phyloP scores from a whole-genome alignment of 1,139 yeast genomes.

The Debaryomycetaceae sp. region DNA sequence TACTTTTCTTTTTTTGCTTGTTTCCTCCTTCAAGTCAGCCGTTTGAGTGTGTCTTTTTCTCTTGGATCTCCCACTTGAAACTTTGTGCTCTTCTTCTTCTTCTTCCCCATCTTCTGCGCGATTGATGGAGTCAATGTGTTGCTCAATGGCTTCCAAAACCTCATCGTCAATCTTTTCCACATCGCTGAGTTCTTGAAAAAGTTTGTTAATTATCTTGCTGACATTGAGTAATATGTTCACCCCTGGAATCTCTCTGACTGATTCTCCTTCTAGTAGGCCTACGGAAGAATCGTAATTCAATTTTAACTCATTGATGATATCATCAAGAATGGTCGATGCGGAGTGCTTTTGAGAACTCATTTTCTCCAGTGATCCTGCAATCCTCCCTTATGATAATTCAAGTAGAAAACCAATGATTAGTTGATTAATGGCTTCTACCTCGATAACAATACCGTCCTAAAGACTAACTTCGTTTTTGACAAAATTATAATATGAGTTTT shows the following conservation, averaged over 20 bases:
- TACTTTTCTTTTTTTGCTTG: neutral
- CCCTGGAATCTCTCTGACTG: conserved; percentile 46
- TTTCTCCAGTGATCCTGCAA: neutral
- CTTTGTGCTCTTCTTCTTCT: conserved; percentile 7
- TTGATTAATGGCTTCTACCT: neutral
- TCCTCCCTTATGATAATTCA: too few relatives aligned
- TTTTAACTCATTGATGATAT: conserved; percentile 50
- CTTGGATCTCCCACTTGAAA: conserved; percentile 3
- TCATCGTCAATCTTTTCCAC: conserved; percentile 45
- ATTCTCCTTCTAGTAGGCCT: conserved; percentile 61
- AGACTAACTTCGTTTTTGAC: neutral
- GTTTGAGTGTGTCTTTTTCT: conserved; percentile 2
- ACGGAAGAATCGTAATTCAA: conserved; percentile 56
- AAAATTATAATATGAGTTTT: neutral
- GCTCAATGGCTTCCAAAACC: conserved; percentile 25
- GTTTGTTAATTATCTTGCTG: conserved; percentile 44
- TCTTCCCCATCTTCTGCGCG: neutral
- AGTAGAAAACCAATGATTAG: too few relatives aligned
- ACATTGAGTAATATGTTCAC: conserved; percentile 43
- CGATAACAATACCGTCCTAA: neutral
- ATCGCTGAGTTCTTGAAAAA: conserved; percentile 47
- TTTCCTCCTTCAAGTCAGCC: neutral
- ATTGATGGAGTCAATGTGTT: neutral
- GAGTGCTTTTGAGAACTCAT: conserved; percentile 22
- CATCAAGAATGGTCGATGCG: conserved; percentile 46